Base-by-base conservation (phyloP, 2,329 filamentous ascomycete species). In the Cladosporium cucumerinum region DNA sequence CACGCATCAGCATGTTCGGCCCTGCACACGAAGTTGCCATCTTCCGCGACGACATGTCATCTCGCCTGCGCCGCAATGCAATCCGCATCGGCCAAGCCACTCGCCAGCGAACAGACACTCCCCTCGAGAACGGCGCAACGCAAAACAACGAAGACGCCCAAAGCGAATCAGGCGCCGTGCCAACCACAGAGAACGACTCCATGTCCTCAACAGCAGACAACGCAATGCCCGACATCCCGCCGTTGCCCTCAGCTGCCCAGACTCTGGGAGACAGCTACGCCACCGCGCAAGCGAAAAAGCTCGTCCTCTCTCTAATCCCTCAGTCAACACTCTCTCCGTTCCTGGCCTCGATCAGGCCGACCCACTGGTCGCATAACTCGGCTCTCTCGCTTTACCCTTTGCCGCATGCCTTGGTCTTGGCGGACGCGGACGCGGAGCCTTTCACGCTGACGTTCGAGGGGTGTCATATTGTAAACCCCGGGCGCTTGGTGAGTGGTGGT, bases 401-500 rank as follows among this genome's bases (percentile, higher is more conserved):
- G 30, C 95, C 95, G 1, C 94, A 91, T 23, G 87, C 91, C 0
- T 81, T 98, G 73, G 86, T 96, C 18, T 79, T 99, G 4, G 89
- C 92, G 1, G 95, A 99, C 78, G 82, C 89, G 0, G 91, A 93
- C 49, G 88, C 89, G 11, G 88, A 91, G 16, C 85, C 92, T 0
- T 99, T 97, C 73, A 90, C 89, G 62, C 82, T 97, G 69, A 96
- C 91, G 16, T 98, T 98, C 74, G 94, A 97, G 77, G 94, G 93
- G 0, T 98, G 95, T 74, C 91, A 95, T 79, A 93, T 97, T 36
- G 89, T 99, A 85, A 99, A 99, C 75, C 93, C 95, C 0, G 92
- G 93, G 6, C 84, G 85, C 57, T 78, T 99, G 58, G 83, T 96
- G 36, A 78, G 76, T 59, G 76, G 75, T 26, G 87, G 91, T 0